Evolutionary conservation across 2,329 filamentous ascomycete genomes (phyloP), one percentile per base, ranked within the genome.

Genomic region (Fulvia fulva): DNA sequence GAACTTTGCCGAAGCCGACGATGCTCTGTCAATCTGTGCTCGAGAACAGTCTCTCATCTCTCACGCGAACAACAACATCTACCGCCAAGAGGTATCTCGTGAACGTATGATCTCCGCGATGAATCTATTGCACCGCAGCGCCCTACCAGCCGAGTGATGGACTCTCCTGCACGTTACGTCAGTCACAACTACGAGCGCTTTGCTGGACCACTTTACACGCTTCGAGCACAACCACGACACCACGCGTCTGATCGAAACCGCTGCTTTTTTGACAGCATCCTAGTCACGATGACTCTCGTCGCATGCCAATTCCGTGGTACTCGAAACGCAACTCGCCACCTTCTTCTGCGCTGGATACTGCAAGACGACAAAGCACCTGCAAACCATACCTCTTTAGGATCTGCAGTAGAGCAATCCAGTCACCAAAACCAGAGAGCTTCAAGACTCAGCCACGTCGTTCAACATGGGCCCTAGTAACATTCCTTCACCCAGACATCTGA

Each of bases 401-500:
- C 47, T 3, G 6, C 11, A 32, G 26, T n/a, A 11, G n/a, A 26
- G 26, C n/a, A 50, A 28, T 32, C 47, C 47, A 32, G 47, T 25
- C 47, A 28, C 23, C n/a, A 30, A 32, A 32, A 50, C 21, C 44
- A 47, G 3, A 47, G 3, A 41, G 37, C 21, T 51, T 34, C 47
- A 26, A 19, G 26, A 44, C 23, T 53, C 23, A 43, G 51, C 51
- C 51, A 53, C 51, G 26, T 25, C 32, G 32, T n/a, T 21, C 37
- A 7, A 21, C 47, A 28, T 21, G 16, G 22, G 23, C 26, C 45
- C 53, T n/a, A 32, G 41, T 32, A 9, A 41, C 25, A 28, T 45
- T 28, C 49, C 56, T 61, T 50, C 44, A 52, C 44, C 49, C 51
- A 44, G 26, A 57, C 34, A 45, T n/a, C 44, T 37, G 34, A 61